Evolutionary conservation across 2,329 filamentous ascomycete species (phyloP).

Genomic region (Epichloe uncinata): DNA sequence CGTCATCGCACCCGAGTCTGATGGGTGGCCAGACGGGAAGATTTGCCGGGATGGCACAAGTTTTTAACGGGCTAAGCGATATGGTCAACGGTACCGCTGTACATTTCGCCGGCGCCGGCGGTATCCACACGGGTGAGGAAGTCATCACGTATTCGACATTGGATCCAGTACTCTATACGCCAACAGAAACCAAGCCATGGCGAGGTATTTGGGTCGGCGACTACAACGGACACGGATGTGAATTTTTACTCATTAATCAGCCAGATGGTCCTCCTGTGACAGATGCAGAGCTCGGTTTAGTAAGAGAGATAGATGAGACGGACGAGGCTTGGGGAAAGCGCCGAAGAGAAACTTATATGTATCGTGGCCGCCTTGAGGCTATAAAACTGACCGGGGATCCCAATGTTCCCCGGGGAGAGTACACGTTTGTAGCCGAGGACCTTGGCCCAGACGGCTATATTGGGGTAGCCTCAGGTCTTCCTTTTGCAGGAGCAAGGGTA

Average conservation of each 20-base stretch:
- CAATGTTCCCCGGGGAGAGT: slow-evolving; percentile 72
- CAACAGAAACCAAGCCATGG: slow-evolving; percentile 67
- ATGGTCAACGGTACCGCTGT: background rate
- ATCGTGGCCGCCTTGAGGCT: slow-evolving; percentile 60
- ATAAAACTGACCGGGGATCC: slow-evolving; percentile 88
- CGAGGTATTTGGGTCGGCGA: slow-evolving; percentile 89
- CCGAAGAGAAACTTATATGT: slow-evolving; percentile 33
- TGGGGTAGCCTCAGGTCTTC: slow-evolving; percentile 47
- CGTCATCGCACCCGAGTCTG: slow-evolving; percentile 14
- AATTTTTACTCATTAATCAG: slow-evolving; percentile 76
- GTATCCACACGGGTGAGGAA: slow-evolving; percentile 40
- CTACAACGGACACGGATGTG: slow-evolving; percentile 76
- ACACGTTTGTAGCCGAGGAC: slow-evolving; percentile 69
- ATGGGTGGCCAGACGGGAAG: slow-evolving; percentile 16
- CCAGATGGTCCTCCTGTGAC: slow-evolving; percentile 33
- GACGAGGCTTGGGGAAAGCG: slow-evolving; percentile 32
- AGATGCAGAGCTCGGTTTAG: slow-evolving; percentile 27
- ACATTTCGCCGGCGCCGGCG: slow-evolving; percentile 9
- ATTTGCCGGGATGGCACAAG: slow-evolving; percentile 10
- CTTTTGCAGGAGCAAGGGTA: slow-evolving; percentile 61
- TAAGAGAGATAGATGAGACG: slow-evolving; percentile 27
- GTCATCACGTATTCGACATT: slow-evolving; percentile 57
- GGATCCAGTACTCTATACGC: slow-evolving; percentile 61
- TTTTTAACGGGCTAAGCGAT: slow-evolving; percentile 4
- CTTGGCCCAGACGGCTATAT: slow-evolving; percentile 55